These are phyloP conservation scores for Torulaspora pretoriensis DNA, from an alignment of 1,139 yeast species.

Conservation along the genomic window DNA sequence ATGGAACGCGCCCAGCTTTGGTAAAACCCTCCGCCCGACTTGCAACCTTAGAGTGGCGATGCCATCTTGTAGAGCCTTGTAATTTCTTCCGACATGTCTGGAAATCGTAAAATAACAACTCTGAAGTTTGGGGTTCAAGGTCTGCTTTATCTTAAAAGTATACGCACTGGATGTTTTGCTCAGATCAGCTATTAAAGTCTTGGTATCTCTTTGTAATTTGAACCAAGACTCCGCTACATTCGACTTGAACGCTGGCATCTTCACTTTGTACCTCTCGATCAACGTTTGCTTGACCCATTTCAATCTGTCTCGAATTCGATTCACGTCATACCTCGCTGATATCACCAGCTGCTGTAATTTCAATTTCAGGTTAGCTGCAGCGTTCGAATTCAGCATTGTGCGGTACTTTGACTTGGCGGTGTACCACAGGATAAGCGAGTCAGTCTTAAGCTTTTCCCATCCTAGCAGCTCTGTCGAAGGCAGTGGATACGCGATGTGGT, in stretches of 20 bases:
- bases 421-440: slow-evolving; percentile 14
- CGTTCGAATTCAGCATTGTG: neutral
- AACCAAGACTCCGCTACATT: neutral
- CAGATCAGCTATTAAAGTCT: neutral
- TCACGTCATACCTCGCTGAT: neutral
- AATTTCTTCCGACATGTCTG: too few species aligned
- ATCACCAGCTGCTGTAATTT: neutral
- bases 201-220: neutral
- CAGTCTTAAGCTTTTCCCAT: slow-evolving; percentile 15
- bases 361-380: neutral
- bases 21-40: neutral
- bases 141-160: too few species aligned
- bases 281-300: neutral
- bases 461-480: slow-evolving; percentile 14
- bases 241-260: neutral
- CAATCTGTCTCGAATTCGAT: neutral
- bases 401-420: slow-evolving; percentile 8
- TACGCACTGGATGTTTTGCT: too few species aligned
- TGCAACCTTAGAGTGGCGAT: too few species aligned
- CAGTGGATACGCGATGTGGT: slow-evolving; percentile 20
- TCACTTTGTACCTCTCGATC: neutral
- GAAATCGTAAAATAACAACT: too few species aligned
- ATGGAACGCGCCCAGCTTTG: neutral
- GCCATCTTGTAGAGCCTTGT: too few species aligned
- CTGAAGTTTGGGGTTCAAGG: too few species aligned